Conservation (phyloP, 2,329 filamentous ascomycete genomes). For the Ceratocystis colombiana region DNA sequence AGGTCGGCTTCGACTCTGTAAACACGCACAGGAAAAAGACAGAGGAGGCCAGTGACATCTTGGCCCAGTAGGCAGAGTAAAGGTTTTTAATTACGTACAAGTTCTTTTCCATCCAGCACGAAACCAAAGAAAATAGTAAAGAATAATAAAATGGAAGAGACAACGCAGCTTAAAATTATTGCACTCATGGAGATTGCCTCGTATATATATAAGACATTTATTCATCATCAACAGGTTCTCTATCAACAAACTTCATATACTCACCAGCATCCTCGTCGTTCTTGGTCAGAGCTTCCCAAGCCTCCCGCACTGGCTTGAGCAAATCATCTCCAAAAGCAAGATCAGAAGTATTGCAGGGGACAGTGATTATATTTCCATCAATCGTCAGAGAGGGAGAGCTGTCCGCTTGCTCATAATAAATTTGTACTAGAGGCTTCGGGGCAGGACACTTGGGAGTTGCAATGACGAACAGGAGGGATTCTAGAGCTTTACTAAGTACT, state of each 20-base stretch:
- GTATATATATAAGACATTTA: conserved; percentile 39
- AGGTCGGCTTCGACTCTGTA: conserved; percentile 19
- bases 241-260: conserved; percentile 72
- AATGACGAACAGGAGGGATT: conserved; percentile 34
- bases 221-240: conserved; percentile 52
- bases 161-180: conserved; percentile 1
- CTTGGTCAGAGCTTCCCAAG: conserved; percentile 58
- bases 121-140: neutral
- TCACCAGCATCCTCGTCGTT: conserved; percentile 37
- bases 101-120: neutral
- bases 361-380: conserved; percentile 41
- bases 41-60: neutral
- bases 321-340: conserved; percentile 64
- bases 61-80: neutral
- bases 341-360: conserved; percentile 51
- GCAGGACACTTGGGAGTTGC: conserved; percentile 19
- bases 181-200: neutral
- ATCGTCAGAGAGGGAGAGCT: conserved; percentile 28
- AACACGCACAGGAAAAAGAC: neutral
- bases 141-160: neutral
- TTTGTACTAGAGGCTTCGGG: conserved; percentile 38
- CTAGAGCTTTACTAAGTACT: conserved; percentile 36
- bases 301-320: conserved; percentile 55
- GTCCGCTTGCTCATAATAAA: conserved; percentile 47
- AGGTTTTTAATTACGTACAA: no score